A percentile compares a stretch with the other conserved stretches of the same genome.
Evolutionary conservation across 2,329 filamentous ascomycete species (phyloP).

Genomic region (Colletotrichum sp.): DNA sequence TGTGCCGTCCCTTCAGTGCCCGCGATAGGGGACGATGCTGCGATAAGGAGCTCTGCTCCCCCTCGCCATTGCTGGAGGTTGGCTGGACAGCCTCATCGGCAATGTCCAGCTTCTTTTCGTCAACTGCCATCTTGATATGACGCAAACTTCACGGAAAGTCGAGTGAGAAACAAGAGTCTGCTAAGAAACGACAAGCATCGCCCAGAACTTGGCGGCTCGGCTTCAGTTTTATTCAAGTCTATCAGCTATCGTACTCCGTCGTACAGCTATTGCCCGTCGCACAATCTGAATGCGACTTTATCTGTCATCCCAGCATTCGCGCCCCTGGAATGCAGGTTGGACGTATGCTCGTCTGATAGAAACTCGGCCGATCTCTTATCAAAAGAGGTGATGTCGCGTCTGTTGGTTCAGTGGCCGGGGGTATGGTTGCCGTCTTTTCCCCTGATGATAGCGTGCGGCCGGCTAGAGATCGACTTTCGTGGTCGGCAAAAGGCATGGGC

Average conservation of each 20-base stretch:
- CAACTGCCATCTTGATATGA: neutral
- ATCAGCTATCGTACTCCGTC: neutral
- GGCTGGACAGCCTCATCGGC: neutral
- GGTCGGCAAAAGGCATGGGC: neutral
- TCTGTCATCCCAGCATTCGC: neutral
- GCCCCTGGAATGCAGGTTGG: neutral
- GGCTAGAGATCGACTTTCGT: neutral
- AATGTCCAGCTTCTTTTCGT: neutral
- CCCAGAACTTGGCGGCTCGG: neutral
- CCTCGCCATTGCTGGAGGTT: neutral
- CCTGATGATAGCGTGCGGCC: neutral
- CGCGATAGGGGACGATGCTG: neutral
- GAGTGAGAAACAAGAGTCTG: neutral
- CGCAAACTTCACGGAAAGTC: neutral
- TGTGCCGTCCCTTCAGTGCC: slow-evolving; percentile 41
- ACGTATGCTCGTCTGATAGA: neutral
- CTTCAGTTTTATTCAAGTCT: neutral
- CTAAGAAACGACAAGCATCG: neutral
- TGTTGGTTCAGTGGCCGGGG: neutral
- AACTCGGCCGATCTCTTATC: neutral
- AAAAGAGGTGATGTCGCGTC: neutral
- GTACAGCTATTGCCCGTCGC: neutral
- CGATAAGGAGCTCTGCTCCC: neutral
- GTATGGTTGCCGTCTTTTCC: neutral
- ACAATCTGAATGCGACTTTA: neutral